Evolutionary conservation across 75 land plant species (phyloP).

Genomic region (Pinus albicaulis): DNA sequence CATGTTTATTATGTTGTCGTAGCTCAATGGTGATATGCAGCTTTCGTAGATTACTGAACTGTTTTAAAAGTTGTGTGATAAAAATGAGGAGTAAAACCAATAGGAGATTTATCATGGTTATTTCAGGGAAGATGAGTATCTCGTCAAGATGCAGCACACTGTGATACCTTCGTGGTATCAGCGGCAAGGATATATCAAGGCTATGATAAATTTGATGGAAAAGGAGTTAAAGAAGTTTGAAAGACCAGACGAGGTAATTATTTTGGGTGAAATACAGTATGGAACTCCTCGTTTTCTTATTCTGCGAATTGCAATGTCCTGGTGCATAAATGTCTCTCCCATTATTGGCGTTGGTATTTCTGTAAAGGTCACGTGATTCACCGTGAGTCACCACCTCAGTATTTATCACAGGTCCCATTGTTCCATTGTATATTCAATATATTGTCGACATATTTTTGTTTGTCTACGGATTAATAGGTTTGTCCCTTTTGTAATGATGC

Average conservation of each 20-base stretch:
- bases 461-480: too few species aligned
- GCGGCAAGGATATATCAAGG: conserved; percentile 92
- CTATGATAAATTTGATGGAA: conserved; percentile 90
- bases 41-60: too few species aligned
- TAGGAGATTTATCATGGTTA: conserved; percentile 4
- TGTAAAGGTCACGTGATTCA: too few species aligned
- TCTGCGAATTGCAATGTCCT: not conserved
- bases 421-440: too few species aligned
- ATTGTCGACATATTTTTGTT: too few species aligned
- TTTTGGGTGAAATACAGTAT: not conserved
- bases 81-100: not conserved
- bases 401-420: too few species aligned
- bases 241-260: conserved; percentile 64
- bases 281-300: not conserved
- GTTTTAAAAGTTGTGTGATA: not conserved
- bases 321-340: not conserved
- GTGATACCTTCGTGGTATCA: conserved; percentile 99
- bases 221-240: conserved; percentile 82
- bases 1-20: not conserved
- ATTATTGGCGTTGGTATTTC: not conserved
- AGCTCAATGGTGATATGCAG: not conserved
- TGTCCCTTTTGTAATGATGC: too few species aligned
- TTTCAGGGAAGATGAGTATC: conserved; percentile 93
- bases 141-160: conserved; percentile 99
- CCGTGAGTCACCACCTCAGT: too few species aligned